phyloP scores from a whole-genome alignment of 495 filamentous ascomycete genomes.

The Elasticomyces elasticus region DNA sequence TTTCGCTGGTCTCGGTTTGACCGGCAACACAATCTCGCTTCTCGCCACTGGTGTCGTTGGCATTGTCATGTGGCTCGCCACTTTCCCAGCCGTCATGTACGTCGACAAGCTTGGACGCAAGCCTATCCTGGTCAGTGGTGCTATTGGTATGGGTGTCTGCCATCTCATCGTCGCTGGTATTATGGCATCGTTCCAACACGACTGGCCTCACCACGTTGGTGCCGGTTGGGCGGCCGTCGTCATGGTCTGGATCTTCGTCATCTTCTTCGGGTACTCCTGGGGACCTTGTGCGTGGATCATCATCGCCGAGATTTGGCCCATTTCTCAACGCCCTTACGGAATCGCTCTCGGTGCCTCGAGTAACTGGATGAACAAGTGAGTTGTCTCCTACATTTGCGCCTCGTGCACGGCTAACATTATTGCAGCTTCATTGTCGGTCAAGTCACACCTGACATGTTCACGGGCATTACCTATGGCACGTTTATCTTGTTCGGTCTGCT shows the following conservation, averaged over 20 bases:
- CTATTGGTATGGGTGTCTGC: conserved; percentile 32
- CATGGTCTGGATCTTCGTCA: conserved; percentile 76
- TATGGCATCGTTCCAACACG: conserved; percentile 51
- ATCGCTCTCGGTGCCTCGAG: conserved; percentile 56
- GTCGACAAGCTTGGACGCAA: conserved; percentile 40
- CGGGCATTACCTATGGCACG: conserved; percentile 60
- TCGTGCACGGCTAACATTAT: neutral
- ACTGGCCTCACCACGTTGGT: conserved; percentile 47
- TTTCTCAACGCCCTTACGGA: conserved; percentile 63
- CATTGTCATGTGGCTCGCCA: conserved; percentile 51
- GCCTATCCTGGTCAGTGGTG: conserved; percentile 30
- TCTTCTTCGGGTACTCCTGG: conserved; percentile 73
- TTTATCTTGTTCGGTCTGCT: conserved; percentile 71
- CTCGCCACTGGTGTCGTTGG: conserved; percentile 73
- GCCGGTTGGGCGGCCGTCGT: conserved; percentile 69
- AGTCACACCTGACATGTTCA: conserved; percentile 68
- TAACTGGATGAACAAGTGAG: conserved; percentile 30
- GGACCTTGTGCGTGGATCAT: conserved; percentile 56
- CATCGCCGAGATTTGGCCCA: conserved; percentile 67
- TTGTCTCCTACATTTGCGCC: neutral
- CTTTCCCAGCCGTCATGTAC: conserved; percentile 51
- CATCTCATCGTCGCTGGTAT: conserved; percentile 68
- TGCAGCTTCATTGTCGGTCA: conserved; percentile 60
- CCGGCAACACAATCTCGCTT: conserved; percentile 52
- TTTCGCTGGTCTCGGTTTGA: conserved; percentile 59